Conservation (phyloP, 306 rosid species). For the Quercus wislizeni region DNA sequence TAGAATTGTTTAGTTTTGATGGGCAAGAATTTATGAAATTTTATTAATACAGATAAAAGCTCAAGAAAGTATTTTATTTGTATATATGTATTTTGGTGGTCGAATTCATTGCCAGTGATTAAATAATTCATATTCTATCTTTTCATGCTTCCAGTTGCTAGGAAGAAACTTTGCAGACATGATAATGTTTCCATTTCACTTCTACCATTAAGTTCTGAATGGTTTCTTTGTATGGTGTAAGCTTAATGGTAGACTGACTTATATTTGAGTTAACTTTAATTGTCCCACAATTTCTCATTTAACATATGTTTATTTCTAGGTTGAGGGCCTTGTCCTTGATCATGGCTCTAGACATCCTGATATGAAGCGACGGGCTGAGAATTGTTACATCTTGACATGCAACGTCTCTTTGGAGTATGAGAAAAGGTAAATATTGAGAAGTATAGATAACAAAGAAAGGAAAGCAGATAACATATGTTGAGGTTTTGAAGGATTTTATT, state of each 20-base stretch:
- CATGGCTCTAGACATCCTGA: conserved; percentile 99
- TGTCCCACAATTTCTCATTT: conserved; percentile 7
- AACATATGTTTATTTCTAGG: conserved; percentile 40
- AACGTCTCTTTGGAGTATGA: conserved; percentile 95
- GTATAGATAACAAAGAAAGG: neutral
- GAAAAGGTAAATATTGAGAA: conserved; percentile 54
- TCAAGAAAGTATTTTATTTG: neutral
- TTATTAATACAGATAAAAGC: neutral
- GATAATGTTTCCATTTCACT: neutral
- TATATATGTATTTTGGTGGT: neutral
- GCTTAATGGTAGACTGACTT: neutral
- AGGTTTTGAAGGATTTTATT: neutral
- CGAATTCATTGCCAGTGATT: neutral
- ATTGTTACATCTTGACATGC: conserved; percentile 78
- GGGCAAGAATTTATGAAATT: no score
- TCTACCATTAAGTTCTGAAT: neutral
- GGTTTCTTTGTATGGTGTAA: neutral
- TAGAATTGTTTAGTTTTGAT: neutral
- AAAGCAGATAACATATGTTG: neutral
- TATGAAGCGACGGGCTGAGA: conserved; percentile 95
- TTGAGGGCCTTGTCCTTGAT: conserved; percentile 98
- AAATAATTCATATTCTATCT: neutral
- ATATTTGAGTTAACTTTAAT: neutral
- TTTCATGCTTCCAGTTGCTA: neutral
- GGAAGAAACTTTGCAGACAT: neutral